Evolutionary conservation across 1,284 basidiomycete genomes (phyloP).

Genomic region (Leccinum holopus): DNA sequence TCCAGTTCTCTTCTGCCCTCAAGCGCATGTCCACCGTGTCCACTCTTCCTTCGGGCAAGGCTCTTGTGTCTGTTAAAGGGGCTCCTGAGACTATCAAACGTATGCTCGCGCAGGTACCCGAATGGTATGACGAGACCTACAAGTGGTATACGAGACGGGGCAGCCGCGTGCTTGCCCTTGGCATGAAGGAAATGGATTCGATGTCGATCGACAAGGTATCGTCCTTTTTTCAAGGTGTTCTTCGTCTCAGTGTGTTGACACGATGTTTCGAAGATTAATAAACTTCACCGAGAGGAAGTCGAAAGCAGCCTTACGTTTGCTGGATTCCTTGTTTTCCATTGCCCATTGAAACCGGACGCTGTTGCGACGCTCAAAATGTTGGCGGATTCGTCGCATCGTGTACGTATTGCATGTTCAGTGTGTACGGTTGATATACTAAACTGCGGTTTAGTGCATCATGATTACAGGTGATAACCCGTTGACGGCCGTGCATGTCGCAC

Average conservation of each 20-base stretch:
- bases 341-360: constrained; percentile 92
- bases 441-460: constrained; percentile 80
- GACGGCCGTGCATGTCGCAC: constrained; percentile 91
- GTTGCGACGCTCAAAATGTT: constrained; percentile 88
- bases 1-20: constrained; percentile 94
- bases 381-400: constrained; percentile 90
- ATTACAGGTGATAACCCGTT: constrained; percentile 97
- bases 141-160: constrained; percentile 91
- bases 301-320: constrained; percentile 79
- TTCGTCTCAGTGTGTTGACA: not conserved
- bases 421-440: constrained; percentile 8
- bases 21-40: constrained; percentile 96
- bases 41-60: constrained; percentile 58
- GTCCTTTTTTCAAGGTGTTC: not conserved
- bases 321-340: constrained; percentile 96
- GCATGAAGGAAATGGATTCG: constrained; percentile 75
- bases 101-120: constrained; percentile 78
- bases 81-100: constrained; percentile 91
- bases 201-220: constrained; percentile 66
- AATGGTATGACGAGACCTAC: constrained; percentile 87
- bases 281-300: constrained; percentile 73
- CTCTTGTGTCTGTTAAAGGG: constrained; percentile 81
- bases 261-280: constrained; percentile 66
- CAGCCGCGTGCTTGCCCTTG: constrained; percentile 88
- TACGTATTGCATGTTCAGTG: constrained; percentile 41